A percentile compares a stretch with the other conserved stretches of the same genome.
These are phyloP conservation scores for Alternaria ventricosa DNA, from an alignment of 2,329 filamentous ascomycete species.

Conservation along the genomic window DNA sequence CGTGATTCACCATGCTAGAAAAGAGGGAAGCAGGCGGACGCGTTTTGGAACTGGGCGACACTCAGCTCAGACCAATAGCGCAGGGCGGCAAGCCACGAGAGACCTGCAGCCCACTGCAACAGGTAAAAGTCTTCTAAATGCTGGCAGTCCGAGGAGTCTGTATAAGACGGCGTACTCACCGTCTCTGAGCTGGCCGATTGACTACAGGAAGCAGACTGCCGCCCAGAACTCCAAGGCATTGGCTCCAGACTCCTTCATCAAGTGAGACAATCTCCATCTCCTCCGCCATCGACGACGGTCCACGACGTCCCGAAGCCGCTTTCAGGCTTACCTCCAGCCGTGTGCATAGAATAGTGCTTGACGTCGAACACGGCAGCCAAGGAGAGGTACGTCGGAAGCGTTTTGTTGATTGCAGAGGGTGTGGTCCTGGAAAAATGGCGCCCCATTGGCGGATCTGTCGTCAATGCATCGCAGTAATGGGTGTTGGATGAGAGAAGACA, in stretches of 20 bases:
- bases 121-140: conserved; percentile 34
- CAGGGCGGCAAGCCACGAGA: conserved; percentile 38
- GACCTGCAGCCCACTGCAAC: conserved; percentile 42
- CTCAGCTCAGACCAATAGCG: conserved; percentile 41
- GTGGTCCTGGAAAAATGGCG: not conserved
- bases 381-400: conserved; percentile 33
- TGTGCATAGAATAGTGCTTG: conserved; percentile 15
- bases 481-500: not conserved
- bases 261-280: conserved; percentile 35
- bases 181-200: conserved; percentile 27
- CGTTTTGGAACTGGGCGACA: conserved; percentile 38
- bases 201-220: conserved; percentile 38
- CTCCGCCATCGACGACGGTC: conserved; percentile 20
- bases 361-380: conserved; percentile 9
- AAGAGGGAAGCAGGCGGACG: conserved; percentile 30
- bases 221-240: conserved; percentile 34
- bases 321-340: conserved; percentile 5
- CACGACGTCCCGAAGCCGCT: conserved; percentile 22
- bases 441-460: not conserved
- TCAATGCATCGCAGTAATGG: conserved; percentile 10
- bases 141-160: conserved; percentile 28
- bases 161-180: conserved; percentile 46
- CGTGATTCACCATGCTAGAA: conserved; percentile 36
- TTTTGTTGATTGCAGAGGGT: conserved; percentile 16
- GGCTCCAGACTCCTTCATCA: conserved; percentile 24